These are phyloP conservation scores for Helenozyma rhizophorensis DNA, from an alignment of 805 yeast species.

Conservation along the genomic window DNA sequence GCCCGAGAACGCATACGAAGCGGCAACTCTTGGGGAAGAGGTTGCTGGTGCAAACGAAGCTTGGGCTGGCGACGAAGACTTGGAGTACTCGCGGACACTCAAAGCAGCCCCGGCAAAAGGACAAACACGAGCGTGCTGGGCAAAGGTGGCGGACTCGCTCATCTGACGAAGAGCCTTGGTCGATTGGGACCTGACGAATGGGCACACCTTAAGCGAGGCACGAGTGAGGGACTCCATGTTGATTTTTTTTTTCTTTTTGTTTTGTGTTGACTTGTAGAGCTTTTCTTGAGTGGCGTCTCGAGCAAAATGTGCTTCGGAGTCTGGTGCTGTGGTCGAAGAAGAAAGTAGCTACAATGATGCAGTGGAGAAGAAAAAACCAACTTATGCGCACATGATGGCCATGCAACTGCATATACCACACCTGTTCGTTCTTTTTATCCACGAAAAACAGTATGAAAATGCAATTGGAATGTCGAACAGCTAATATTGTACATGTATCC, in stretches of 20 bases:
- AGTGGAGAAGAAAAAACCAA: too few relatives aligned
- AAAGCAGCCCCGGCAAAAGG: constrained; percentile 91
- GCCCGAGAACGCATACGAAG: constrained; percentile 30
- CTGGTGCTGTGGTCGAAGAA: too few relatives aligned
- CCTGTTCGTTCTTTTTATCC: too few relatives aligned
- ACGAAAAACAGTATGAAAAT: too few relatives aligned
- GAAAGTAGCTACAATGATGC: too few relatives aligned
- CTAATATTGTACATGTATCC: too few relatives aligned
- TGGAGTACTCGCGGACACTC: constrained; percentile 42
- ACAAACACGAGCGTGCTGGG: constrained; percentile 63
- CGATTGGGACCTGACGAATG: constrained; percentile 67
- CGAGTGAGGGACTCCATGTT: constrained; percentile 76
- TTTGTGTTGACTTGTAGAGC: too few relatives aligned
- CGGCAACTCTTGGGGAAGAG: constrained; percentile 27
- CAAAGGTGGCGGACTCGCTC: constrained; percentile 41
- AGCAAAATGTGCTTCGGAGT: too few relatives aligned
- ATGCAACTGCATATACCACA: too few relatives aligned
- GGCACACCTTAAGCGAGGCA: constrained; percentile 76
- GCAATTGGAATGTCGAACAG: too few relatives aligned
- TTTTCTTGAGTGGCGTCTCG: too few relatives aligned
- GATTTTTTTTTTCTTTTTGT: neutral
- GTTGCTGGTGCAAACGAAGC: constrained; percentile 40
- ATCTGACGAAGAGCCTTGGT: constrained; percentile 57
- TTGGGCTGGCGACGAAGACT: constrained; percentile 40
- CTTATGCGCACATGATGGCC: too few relatives aligned